phyloP scores from a whole-genome alignment of 2,329 filamentous ascomycete species.

The Penicillium sp. region DNA sequence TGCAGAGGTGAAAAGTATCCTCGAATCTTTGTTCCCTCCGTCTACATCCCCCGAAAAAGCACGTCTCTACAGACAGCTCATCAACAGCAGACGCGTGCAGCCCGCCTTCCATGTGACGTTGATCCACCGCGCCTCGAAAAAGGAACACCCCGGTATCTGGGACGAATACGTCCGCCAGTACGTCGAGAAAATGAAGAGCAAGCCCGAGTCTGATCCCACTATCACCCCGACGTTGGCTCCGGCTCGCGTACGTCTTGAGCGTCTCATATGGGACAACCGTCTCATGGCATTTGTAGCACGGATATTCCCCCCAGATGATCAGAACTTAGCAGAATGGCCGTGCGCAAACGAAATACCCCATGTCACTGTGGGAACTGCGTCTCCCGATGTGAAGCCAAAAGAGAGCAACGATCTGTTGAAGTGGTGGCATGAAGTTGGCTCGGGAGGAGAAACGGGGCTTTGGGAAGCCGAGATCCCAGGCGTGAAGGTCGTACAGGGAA shows the following conservation, averaged over 20 bases:
- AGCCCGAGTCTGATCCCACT: too few species aligned
- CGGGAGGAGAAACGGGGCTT: conserved; percentile 45
- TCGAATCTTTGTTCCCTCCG: conserved; percentile 61
- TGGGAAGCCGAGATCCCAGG: conserved; percentile 49
- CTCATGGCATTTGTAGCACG: conserved; percentile 88
- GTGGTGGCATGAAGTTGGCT: conserved; percentile 60
- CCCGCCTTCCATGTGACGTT: conserved; percentile 83
- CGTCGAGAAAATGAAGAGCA: too few species aligned
- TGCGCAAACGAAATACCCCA: conserved; percentile 74
- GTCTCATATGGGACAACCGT: conserved; percentile 70
- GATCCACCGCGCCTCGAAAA: conserved; percentile 64
- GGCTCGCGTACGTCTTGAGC: conserved; percentile 49
- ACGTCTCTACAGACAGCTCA: conserved; percentile 67
- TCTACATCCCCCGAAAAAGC: conserved; percentile 46
- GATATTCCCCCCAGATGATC: conserved; percentile 38
- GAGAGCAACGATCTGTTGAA: conserved; percentile 82
- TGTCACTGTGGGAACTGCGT: conserved; percentile 77
- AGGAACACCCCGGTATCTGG: conserved; percentile 63
- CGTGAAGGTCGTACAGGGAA: conserved; percentile 49
- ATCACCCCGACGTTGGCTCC: conserved; percentile 29
- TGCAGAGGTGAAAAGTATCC: conserved; percentile 46
- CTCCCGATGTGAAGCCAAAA: conserved; percentile 69
- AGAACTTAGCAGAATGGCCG: conserved; percentile 46
- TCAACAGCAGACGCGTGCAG: conserved; percentile 66
- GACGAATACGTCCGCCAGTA: too few species aligned